A percentile compares a stretch with the other conserved stretches of the same genome.
These are phyloP conservation scores for Cladosporium sp. DNA, from an alignment of 2,329 filamentous ascomycete species.

Conservation along the genomic window DNA sequence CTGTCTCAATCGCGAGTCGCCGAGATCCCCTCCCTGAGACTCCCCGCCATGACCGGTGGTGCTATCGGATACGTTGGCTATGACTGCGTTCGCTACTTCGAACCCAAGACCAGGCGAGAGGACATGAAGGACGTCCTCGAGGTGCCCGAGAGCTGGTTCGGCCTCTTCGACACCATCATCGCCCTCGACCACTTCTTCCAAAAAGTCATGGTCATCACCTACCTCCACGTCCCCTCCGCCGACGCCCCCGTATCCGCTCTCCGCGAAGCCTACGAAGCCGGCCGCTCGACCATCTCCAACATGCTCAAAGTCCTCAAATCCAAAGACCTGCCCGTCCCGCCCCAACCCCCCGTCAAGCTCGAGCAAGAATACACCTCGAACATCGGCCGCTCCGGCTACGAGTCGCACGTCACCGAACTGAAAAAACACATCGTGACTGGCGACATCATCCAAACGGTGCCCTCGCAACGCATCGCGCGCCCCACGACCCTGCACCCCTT, in stretches of 20 bases:
- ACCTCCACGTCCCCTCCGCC: slow-evolving; percentile 62
- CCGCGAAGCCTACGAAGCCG: slow-evolving; percentile 65
- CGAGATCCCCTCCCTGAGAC: slow-evolving; percentile 72
- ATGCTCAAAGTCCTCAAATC: slow-evolving; percentile 69
- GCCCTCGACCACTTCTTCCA: slow-evolving; percentile 95
- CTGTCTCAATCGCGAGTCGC: slow-evolving; percentile 75
- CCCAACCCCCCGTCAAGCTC: slow-evolving; percentile 67
- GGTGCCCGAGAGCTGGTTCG: slow-evolving; percentile 92
- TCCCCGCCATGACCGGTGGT: slow-evolving; percentile 85
- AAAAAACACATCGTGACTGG: slow-evolving; percentile 89
- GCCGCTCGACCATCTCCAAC: slow-evolving; percentile 58
- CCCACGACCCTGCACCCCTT: slow-evolving; percentile 92
- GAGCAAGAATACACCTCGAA: slow-evolving; percentile 85
- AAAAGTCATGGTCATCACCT: slow-evolving; percentile 89
- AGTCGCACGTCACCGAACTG: slow-evolving; percentile 76
- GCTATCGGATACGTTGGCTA: slow-evolving; percentile 97
- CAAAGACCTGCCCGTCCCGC: slow-evolving; percentile 62
- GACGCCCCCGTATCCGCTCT: slow-evolving; percentile 46
- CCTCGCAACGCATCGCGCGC: slow-evolving; percentile 85
- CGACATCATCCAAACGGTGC: slow-evolving; percentile 97
- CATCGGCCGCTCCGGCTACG: slow-evolving; percentile 83
- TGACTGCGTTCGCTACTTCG: slow-evolving; percentile 96
- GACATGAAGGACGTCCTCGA: slow-evolving; percentile 77
- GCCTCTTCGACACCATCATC: slow-evolving; percentile 92
- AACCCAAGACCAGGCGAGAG: slow-evolving; percentile 87